Base-by-base conservation (phyloP, 2,329 filamentous ascomycete genomes). In the Phialophora verrucosa region DNA sequence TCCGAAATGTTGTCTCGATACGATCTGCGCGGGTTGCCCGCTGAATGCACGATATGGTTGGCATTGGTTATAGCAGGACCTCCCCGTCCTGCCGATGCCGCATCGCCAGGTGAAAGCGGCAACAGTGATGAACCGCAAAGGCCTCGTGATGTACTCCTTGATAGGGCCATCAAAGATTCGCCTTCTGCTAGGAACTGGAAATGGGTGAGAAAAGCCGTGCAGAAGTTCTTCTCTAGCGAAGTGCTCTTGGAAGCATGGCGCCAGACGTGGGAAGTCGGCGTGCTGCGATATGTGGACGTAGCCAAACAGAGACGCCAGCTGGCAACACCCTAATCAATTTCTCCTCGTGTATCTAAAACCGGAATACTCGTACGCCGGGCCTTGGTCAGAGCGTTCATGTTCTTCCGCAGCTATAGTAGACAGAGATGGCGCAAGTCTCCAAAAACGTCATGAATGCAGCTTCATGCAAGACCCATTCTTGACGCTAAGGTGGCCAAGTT, bases 21-120 rank as follows among this genome's bases (percentile, higher is more conserved):
- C 35, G 31, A 62, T 23, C 35, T 62, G 20, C 32, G n/a, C 7
- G 17, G 47, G 14, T 32, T 55, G 29, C 50, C 50, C 12, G 25
- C 11, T n/a, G 60, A 55, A 44, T 62, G 60, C 35, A n/a, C 53
- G 6, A 56, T 49, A 14, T 62, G 60, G 60, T 42, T 62, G 60
- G 50, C 60, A 23, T 25, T 62, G 32, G 60, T 62, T n/a, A 55
- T 62, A 44, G 60, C 60, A 14, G 60, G 60, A 14, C 60, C 60
- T 27, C 7, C n/a, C 23, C 35, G 11, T 25, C 25, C 50, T n/a
- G 11, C 32, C 32, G 35, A 23, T 11, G 35, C 25, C 7, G 25
- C 25, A 11, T 29, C 51, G 20, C 4, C 25, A 17, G 31, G 29
- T 17, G 25, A 35, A 44, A 20, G 11, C 25, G 23, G 29, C 23